These are phyloP conservation scores for Skeletonema costatum DNA, from an alignment of 108 stramenopile genomes.

Conservation along the genomic window DNA sequence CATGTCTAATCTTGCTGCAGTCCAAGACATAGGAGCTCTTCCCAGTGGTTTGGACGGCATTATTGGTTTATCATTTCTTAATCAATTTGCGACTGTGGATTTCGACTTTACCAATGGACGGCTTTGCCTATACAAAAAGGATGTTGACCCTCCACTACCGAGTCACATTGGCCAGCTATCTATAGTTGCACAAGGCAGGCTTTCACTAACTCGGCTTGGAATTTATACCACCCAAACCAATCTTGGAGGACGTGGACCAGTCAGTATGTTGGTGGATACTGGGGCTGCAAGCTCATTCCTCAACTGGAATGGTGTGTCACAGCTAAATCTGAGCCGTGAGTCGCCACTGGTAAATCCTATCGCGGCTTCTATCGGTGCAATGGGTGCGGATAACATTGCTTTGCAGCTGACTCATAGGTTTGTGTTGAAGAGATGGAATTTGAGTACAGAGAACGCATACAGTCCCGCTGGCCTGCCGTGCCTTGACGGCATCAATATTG, in stretches of 20 bases:
- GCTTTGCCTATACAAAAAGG: constrained; percentile 42
- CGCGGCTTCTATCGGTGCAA: constrained; percentile 53
- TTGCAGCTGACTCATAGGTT: constrained; percentile 71
- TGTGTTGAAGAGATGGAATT: constrained; percentile 50
- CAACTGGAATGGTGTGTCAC: constrained; percentile 67
- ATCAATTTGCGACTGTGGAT: constrained; percentile 59
- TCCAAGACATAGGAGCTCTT: constrained; percentile 76
- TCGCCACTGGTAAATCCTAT: constrained; percentile 46
- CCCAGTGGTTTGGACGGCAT: constrained; percentile 75
- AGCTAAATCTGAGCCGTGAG: constrained; percentile 46
- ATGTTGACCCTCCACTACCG: constrained; percentile 5
- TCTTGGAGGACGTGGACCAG: constrained; percentile 69
- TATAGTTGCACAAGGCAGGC: constrained; percentile 41
- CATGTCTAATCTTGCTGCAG: constrained; percentile 53
- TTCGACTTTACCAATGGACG: constrained; percentile 57
- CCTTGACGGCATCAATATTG: constrained; percentile 45
- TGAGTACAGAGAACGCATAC: constrained; percentile 26
- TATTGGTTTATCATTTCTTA: constrained; percentile 76
- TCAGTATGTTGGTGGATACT: constrained; percentile 78
- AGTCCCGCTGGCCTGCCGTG: constrained; percentile 3
- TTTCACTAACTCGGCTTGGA: constrained; percentile 54
- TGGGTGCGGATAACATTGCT: constrained; percentile 76
- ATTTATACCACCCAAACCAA: constrained; percentile 61
- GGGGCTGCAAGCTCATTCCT: constrained; percentile 68
- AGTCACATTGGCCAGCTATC: constrained; percentile 4